phyloP scores from a whole-genome alignment of 192 early-diverging fungal species.

The Coemansia sp. region DNA sequence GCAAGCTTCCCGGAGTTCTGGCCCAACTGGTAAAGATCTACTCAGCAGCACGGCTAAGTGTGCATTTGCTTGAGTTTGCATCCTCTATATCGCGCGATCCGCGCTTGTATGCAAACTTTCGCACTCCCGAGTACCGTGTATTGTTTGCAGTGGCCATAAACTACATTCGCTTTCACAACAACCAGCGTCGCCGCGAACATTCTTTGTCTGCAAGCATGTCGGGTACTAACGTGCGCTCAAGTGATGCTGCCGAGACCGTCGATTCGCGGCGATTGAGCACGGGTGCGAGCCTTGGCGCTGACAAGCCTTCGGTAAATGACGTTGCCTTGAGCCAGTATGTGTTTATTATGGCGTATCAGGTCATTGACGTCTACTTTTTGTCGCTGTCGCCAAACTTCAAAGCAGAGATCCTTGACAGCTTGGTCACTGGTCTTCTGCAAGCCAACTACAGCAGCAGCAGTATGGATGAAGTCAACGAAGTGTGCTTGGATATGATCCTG shows the following conservation, averaged over 20 bases:
- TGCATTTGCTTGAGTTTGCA: conserved; percentile 89
- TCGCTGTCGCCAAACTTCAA: conserved; percentile 72
- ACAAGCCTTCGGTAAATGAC: conserved; percentile 5
- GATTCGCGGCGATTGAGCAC: conserved; percentile 25
- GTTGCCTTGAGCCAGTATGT: conserved; percentile 74
- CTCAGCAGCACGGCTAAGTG: conserved; percentile 70
- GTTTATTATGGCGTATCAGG: conserved; percentile 88
- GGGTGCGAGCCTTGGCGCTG: neutral
- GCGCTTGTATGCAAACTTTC: conserved; percentile 75
- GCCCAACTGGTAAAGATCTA: conserved; percentile 79
- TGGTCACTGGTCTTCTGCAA: conserved; percentile 70
- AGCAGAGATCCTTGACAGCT: conserved; percentile 73
- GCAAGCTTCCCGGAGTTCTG: conserved; percentile 67
- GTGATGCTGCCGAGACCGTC: neutral
- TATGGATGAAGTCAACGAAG: conserved; percentile 85
- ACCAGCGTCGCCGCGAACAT: conserved; percentile 37
- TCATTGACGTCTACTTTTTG: conserved; percentile 87
- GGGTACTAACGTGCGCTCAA: neutral
- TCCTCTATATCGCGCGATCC: conserved; percentile 81
- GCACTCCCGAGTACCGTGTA: conserved; percentile 72
- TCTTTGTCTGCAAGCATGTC: conserved; percentile 8
- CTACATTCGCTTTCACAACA: conserved; percentile 66
- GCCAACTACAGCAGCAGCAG: conserved; percentile 56
- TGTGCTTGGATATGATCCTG: conserved; percentile 92
- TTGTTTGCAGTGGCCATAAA: conserved; percentile 90